Conservation (phyloP, 2,329 filamentous ascomycete genomes). For the Zymoseptoria passerinii region DNA sequence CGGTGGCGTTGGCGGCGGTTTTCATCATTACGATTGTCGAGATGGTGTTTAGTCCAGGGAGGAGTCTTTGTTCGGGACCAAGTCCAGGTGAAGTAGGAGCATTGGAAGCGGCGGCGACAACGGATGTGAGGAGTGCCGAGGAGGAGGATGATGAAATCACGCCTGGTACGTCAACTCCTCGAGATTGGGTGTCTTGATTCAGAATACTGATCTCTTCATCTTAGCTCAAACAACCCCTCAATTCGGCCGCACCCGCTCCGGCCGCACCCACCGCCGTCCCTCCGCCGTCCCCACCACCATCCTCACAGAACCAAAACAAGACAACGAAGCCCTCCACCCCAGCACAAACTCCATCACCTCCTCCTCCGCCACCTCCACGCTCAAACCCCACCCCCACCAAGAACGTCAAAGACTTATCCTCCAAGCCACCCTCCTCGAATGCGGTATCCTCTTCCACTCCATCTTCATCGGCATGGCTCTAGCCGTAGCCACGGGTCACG, state of each 20-base stretch:
- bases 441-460: constrained; percentile 67
- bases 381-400: neutral
- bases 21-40: constrained; percentile 24
- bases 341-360: neutral
- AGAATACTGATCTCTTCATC: constrained; percentile 42
- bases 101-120: neutral
- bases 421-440: constrained; percentile 63
- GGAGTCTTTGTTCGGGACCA: constrained; percentile 11
- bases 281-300: neutral
- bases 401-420: constrained; percentile 53
- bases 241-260: constrained; percentile 34
- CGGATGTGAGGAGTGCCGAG: neutral
- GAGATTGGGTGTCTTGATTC: too few species aligned
- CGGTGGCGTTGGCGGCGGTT: constrained; percentile 59
- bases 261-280: constrained; percentile 4
- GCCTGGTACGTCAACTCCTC: neutral
- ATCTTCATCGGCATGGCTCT: constrained; percentile 65
- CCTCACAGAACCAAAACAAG: neutral
- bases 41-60: constrained; percentile 46
- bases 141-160: constrained; percentile 6
- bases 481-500: constrained; percentile 53
- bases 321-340: neutral
- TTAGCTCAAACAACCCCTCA: constrained; percentile 79
- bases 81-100: neutral
- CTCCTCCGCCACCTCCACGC: neutral